A percentile compares a stretch with the other conserved stretches of the same genome.
Conservation (phyloP, 352 stramenopile genomes). For the Globisporangium spinosum region DNA sequence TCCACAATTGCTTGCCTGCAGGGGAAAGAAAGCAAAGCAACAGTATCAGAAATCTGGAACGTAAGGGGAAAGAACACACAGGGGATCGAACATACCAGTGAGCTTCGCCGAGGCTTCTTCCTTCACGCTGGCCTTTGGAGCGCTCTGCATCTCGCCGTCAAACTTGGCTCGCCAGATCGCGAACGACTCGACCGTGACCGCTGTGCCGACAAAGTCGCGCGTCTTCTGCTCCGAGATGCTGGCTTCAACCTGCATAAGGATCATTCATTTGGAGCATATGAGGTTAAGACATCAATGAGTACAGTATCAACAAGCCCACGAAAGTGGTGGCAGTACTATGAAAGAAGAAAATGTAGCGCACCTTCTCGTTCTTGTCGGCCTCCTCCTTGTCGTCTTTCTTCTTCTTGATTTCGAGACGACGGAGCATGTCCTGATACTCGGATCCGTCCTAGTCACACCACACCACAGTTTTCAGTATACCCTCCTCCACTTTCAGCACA, state of each 20-base stretch:
- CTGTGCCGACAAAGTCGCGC: conserved; percentile 36
- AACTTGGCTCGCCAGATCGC: conserved; percentile 70
- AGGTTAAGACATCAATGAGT: neutral
- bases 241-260: conserved; percentile 6
- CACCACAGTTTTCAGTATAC: neutral
- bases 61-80: neutral
- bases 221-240: conserved; percentile 10
- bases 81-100: conserved; percentile 36
- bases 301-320: neutral
- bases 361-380: conserved; percentile 42
- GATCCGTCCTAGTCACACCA: conserved; percentile 60
- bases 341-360: conserved; percentile 1
- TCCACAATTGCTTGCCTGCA: conserved; percentile 63
- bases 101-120: conserved; percentile 71
- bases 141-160: conserved; percentile 52
- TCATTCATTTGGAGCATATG: neutral
- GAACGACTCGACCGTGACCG: conserved; percentile 80
- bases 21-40: neutral
- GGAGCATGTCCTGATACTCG: conserved; percentile 88
- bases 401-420: conserved; percentile 73
- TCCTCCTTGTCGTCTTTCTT: conserved; percentile 76
- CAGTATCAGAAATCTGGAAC: neutral
- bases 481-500: neutral
- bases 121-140: conserved; percentile 52
- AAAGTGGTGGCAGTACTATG: too few relatives aligned